Base-by-base conservation (phyloP, 2,329 filamentous ascomycete species). In the Trichoderma brevicompactum region DNA sequence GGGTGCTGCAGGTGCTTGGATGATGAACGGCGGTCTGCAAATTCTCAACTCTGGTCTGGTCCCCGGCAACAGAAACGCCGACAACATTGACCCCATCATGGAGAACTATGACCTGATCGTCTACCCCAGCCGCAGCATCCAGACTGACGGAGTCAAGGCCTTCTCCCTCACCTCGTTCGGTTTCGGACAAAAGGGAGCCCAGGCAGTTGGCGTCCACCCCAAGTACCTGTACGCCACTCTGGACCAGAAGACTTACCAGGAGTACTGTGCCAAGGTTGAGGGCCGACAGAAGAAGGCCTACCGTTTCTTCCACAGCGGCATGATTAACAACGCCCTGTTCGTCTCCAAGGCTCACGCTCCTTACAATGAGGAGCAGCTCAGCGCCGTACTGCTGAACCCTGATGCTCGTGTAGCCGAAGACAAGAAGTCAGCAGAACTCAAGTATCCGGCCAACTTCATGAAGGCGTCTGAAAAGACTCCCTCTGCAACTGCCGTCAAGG, bases 161-260 rank as follows among this genome's bases (percentile, higher is more conserved):
- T 98, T 99, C 86, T 97, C 93, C 1, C 92, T 99, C 69, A 99
- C 96, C 7, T 99, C 96, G 0, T 99, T 99, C 78, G 95, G 95
- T 79, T 99, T 99, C 83, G 95, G 95, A 72, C 95, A 99, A 80
- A 99, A 99, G 87, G 95, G 95, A 75, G 92, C 95, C 32, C 96
- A 99, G 79, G 94, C 91, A 49, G 96, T 99, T 74, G 95, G 94
- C 83, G 90, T 99, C 60, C 95, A 99, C 78, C 92, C 96, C 75
- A 94, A 91, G 80, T 99, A 98, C 79, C 87, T 99, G 65, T 99
- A 90, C 73, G 95, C 95, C 55, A 90, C 92, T n/a, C 90, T 99
- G 59, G 94, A 98, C 74, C 87, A 94, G 80, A 82, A 89, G 54
- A 90, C 92, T 59, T 99, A 92, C 79, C 81, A 87, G 66, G 82